phyloP scores from a whole-genome alignment of 352 stramenopile species.

The Blastocystis sp. region DNA sequence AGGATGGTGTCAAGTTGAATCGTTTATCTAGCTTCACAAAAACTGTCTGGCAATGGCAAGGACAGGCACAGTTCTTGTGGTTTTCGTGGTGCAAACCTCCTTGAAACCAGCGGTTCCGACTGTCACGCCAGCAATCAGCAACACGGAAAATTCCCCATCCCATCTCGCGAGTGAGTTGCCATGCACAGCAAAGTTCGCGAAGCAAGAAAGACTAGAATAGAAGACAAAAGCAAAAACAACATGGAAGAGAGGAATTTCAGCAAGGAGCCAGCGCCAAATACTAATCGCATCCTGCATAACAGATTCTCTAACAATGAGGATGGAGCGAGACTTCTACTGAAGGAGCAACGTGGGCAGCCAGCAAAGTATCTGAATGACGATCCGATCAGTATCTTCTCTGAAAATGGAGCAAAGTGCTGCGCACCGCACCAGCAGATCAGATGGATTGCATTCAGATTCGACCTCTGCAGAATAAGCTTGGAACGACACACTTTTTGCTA shows the following conservation, averaged over 20 bases:
- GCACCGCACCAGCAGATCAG: conserved; percentile 21
- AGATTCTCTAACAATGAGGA: not conserved
- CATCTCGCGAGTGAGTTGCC: not conserved
- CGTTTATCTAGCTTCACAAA: not conserved
- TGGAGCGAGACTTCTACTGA: not conserved
- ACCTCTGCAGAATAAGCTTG: not conserved
- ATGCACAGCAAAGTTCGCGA: not conserved
- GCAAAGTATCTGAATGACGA: conserved; percentile 33
- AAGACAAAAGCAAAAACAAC: not conserved
- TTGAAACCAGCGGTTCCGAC: conserved; percentile 11
- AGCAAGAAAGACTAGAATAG: not conserved
- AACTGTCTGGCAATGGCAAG: not conserved
- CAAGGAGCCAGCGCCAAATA: conserved; percentile 37
- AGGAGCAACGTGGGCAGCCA: conserved; percentile 1
- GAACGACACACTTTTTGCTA: not conserved
- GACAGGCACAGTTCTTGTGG: not conserved
- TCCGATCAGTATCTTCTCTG: not conserved
- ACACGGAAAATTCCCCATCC: conserved; percentile 26
- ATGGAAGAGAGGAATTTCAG: conserved; percentile 19
- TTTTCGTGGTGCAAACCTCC: conserved; percentile 16
- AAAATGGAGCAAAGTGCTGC: not conserved
- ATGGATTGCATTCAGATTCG: not conserved
- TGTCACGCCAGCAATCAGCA: conserved; percentile 25
- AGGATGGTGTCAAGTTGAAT: not conserved
- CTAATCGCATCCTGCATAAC: conserved; percentile 14